phyloP scores from a whole-genome alignment of 2,329 filamentous ascomycete genomes.

The Sphaerulina populicola region DNA sequence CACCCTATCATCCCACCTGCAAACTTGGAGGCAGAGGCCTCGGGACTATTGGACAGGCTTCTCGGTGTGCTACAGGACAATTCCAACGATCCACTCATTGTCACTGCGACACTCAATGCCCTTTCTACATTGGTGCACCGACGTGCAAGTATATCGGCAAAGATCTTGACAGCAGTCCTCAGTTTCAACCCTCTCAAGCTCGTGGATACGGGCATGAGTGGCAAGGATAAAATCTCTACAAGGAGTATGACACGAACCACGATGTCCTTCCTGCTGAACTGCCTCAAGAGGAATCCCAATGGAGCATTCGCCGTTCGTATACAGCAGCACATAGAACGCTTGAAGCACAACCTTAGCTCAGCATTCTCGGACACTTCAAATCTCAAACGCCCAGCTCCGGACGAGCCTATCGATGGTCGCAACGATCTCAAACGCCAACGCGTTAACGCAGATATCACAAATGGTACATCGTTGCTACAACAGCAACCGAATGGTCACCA shows the following conservation, averaged over 20 bases:
- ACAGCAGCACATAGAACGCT: constrained; percentile 75
- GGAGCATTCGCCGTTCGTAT: constrained; percentile 67
- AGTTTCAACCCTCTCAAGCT: constrained; percentile 87
- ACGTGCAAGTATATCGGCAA: constrained; percentile 70
- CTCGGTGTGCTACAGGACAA: constrained; percentile 78
- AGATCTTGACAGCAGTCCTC: constrained; percentile 75
- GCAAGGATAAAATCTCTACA: constrained; percentile 69
- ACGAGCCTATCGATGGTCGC: constrained; percentile 61
- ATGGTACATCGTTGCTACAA: constrained; percentile 20
- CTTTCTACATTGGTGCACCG: constrained; percentile 74
- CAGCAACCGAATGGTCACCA: constrained; percentile 48
- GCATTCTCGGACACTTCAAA: constrained; percentile 66
- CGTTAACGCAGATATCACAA: constrained; percentile 47
- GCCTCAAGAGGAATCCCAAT: constrained; percentile 74
- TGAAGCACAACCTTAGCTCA: constrained; percentile 69
- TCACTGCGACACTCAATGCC: constrained; percentile 87
- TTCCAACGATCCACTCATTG: constrained; percentile 69
- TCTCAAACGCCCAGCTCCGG: constrained; percentile 62
- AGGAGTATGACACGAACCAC: constrained; percentile 94
- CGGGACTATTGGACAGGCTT: constrained; percentile 81
- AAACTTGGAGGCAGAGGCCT: constrained; percentile 85
- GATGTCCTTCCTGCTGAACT: constrained; percentile 70
- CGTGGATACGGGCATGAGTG: constrained; percentile 42
- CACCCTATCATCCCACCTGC: constrained; percentile 72
- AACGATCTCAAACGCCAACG: constrained; percentile 77